Percentiles rank a stretch among this genome's conserved stretches.
Conservation (phyloP, 2,329 filamentous ascomycete species). For the Aspergillus quadrilineatus region DNA sequence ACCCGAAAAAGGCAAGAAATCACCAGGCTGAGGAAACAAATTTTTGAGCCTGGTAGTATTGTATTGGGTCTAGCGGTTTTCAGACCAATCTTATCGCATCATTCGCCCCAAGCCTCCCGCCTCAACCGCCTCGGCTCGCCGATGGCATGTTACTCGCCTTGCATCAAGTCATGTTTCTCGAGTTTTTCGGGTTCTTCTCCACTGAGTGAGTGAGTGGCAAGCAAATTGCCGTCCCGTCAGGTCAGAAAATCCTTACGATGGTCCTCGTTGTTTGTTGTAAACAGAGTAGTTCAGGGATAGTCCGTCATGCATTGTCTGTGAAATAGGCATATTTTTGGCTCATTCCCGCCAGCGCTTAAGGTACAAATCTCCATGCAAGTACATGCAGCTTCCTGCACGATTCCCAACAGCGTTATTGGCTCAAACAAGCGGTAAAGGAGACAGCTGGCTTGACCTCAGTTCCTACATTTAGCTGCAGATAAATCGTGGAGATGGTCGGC, state of each 20-base stretch:
- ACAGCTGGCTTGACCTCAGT: slow-evolving; percentile 17
- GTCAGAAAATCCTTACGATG: background rate
- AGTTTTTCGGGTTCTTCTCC: slow-evolving; percentile 11
- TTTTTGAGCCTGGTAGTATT: slow-evolving; percentile 1
- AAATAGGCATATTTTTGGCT: slow-evolving; percentile 7
- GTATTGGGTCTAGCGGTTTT: background rate
- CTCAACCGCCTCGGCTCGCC: background rate
- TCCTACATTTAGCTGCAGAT: slow-evolving; percentile 10
- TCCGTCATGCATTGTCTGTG: background rate
- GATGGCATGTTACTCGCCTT: background rate
- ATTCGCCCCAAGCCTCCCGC: background rate
- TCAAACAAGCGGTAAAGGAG: slow-evolving; percentile 20
- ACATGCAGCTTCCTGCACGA: slow-evolving; percentile 12
- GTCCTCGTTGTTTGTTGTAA: background rate
- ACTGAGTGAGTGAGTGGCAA: slow-evolving; percentile 6
- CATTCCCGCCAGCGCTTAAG: slow-evolving; percentile 6
- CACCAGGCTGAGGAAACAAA: slow-evolving; percentile 4
- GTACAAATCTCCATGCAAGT: background rate
- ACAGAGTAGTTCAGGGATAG: background rate
- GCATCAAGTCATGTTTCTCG: background rate
- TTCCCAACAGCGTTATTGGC: slow-evolving; percentile 11
- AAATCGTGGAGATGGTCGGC: background rate
- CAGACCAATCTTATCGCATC: background rate
- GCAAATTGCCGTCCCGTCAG: no score
- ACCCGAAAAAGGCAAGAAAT: slow-evolving; percentile 6